Base-by-base conservation (phyloP, 1,284 basidiomycete species). In the Coniferiporia sulphurascens region DNA sequence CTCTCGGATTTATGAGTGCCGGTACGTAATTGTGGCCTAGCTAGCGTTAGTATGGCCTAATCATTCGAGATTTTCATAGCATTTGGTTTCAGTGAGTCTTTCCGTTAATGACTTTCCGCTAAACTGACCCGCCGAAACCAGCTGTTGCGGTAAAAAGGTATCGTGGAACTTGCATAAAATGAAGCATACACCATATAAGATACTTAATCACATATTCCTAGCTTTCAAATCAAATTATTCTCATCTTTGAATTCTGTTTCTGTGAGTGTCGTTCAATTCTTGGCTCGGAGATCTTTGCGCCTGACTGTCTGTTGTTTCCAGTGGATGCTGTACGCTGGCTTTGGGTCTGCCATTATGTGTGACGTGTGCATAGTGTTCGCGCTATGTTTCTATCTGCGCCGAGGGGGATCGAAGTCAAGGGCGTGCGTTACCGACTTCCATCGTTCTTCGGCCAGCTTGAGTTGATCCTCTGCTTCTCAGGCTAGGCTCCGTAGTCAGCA, bases 321-420 rank as follows among this genome's bases (percentile, higher is more conserved):
- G 57, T 53, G 50, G 57, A 34, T 46, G 41, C 34, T 58, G 13
- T 58, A 52, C 46, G 36, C 34, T 9, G 21, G 41, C 7, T 53
- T 38, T 22, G 35, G 27, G 7, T 50, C 34, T 12, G 45, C 51
- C 8, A 45, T 55, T 9, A 43, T 41, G 17, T 48, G 46, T 21
- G 45, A 55, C 44, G 15, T 55, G 22, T 48, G 17, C 13, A 48
- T 55, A 7, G 44, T 41, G 15, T 8, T 32, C 19, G 35, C 38
- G 7, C 32, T 54, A 6, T 55, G 53, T 10, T 48, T 19, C 32
- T 50, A 59, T 46, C 52, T 54, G 13, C n/a, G n/a, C 15, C 17
- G 34, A 13, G 51, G 50, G 9, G 21, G 52, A 17, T 53, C 57
- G 19, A 51, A 27, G 8, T 22, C 45, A n/a, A 54, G 15, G 12